Evolutionary conservation across 2,329 filamentous ascomycete species (phyloP), one percentile per base, ranked within the genome.

Genomic region (Pleoardoris graminearum): DNA sequence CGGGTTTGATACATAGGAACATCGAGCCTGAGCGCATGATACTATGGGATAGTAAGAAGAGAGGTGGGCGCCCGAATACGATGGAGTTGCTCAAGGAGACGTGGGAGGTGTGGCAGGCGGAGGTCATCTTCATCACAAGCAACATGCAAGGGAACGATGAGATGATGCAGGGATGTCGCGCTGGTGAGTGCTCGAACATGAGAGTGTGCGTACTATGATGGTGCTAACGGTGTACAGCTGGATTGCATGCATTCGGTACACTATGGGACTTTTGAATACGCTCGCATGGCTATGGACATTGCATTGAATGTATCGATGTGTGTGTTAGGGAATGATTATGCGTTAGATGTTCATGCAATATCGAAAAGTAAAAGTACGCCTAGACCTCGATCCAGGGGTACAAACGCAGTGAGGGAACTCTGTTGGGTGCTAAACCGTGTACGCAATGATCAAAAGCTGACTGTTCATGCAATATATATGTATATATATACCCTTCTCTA

Each of bases 21-120:
- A 72, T 72, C 16, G 65, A 68, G 45, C 69, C 69, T 4, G 69
- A 71, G 53, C 56, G 69, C 16, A 72, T 72, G 69, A 72, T 72
- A 8, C 61, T 72, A 1, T 72, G 69, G 69, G 69, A 72, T 46
- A 69, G 65, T 25, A 72, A 72, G 57, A 67, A 72, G 47, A 52
- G 69, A 2, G 69, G 69, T 5, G 69, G 69, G 1, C 59, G 69
- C 7, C 69, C 69, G 1, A 60, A 72, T 35, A 70, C 63, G 1
- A 67, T 72, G 57, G 61, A 67, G 29, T 53, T 72, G 33, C 55
- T 72, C 11, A 63, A 65, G 22, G 67, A 71, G 35, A 71, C 69
- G 0, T 72, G 69, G 69, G 62, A 59, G 37, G 54, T 63, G 21
- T 72, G 66, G 38, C 63, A 62, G 1, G 69, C 69, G 2, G 69